Percentiles rank a stretch among this genome's conserved stretches.
These are phyloP conservation scores for Macrotyloma uniflorum DNA, from an alignment of 306 rosid genomes.

Conservation along the genomic window DNA sequence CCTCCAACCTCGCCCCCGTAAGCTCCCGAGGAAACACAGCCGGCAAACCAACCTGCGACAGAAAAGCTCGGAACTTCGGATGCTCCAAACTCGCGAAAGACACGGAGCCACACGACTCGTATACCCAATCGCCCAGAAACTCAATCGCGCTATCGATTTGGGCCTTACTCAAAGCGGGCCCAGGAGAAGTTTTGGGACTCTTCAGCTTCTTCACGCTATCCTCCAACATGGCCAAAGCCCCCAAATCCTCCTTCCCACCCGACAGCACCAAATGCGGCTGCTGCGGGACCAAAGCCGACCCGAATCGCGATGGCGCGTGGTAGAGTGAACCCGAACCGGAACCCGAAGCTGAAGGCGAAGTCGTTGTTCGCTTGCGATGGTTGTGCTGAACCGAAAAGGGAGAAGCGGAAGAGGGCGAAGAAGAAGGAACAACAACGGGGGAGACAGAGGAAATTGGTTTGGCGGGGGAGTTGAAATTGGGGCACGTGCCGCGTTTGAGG, in stretches of 20 bases:
- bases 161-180: constrained; percentile 62
- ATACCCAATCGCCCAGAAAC: constrained; percentile 82
- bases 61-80: constrained; percentile 84
- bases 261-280: constrained; percentile 83
- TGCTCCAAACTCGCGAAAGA: constrained; percentile 80
- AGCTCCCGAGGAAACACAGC: constrained; percentile 63
- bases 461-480: constrained; percentile 66
- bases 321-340: constrained; percentile 15
- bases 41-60: constrained; percentile 80
- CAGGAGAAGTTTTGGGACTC: constrained; percentile 89
- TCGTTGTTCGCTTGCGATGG: constrained; percentile 59
- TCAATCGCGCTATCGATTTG: constrained; percentile 77
- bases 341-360: constrained; percentile 38
- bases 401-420: constrained; percentile 36
- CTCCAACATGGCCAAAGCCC: constrained; percentile 89
- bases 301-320: constrained; percentile 52
- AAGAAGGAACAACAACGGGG: constrained; percentile 1
- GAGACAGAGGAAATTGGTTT: constrained; percentile 85
- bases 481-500: constrained; percentile 95
- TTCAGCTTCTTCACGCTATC: constrained; percentile 95
- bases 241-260: constrained; percentile 92
- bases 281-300: constrained; percentile 42
- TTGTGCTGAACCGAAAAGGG: constrained; percentile 42
- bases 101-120: constrained; percentile 81
- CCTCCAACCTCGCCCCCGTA: constrained; percentile 57